A percentile compares a stretch with the other conserved stretches of the same genome.
These are phyloP conservation scores for Penicillium waksmanii DNA, from an alignment of 495 filamentous ascomycete genomes.

Conservation along the genomic window DNA sequence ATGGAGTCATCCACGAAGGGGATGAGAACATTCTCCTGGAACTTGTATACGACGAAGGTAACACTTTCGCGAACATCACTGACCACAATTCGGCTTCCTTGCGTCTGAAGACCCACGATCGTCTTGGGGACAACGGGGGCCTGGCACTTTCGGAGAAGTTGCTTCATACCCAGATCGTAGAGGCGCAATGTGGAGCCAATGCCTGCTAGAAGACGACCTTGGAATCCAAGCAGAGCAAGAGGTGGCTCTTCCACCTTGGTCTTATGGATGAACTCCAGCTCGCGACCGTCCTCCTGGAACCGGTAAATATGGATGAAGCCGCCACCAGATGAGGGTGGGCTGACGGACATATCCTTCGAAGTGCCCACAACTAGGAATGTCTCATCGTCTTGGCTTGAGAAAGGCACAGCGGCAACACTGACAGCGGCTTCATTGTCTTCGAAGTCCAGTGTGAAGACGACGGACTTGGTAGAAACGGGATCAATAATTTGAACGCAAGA, in stretches of 20 bases:
- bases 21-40: conserved; percentile 85
- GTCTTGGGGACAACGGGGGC: conserved; percentile 76
- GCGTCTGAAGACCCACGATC: conserved; percentile 85
- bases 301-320: conserved; percentile 94
- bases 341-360: conserved; percentile 82
- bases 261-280: conserved; percentile 94
- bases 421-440: conserved; percentile 91
- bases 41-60: conserved; percentile 92
- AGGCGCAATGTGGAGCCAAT: conserved; percentile 80
- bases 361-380: conserved; percentile 91
- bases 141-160: conserved; percentile 90
- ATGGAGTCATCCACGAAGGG: conserved; percentile 90
- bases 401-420: conserved; percentile 79
- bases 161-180: conserved; percentile 88
- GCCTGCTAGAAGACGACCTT: conserved; percentile 85
- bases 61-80: conserved; percentile 91
- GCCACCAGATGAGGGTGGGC: conserved; percentile 70
- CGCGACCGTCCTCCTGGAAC: conserved; percentile 81
- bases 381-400: conserved; percentile 86
- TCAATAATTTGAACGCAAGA: conserved; percentile 92
- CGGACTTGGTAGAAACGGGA: conserved; percentile 71
- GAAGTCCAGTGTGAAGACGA: conserved; percentile 76
- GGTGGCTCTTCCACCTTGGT: conserved; percentile 88
- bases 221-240: conserved; percentile 85
- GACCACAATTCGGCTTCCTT: conserved; percentile 88